phyloP scores from a whole-genome alignment of 805 yeast species.

The Hanseniaspora taiwanica region DNA sequence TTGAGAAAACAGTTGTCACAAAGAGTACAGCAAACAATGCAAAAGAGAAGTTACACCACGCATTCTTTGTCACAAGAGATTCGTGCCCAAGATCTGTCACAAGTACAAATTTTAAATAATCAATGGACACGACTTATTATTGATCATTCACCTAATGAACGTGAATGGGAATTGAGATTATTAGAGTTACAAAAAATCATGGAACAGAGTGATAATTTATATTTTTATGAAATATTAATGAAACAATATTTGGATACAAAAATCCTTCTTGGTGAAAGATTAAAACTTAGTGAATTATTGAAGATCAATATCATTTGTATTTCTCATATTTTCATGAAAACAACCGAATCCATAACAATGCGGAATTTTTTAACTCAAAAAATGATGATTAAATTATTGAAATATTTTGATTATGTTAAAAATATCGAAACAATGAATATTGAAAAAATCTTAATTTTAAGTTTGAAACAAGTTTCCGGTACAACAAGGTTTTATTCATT shows the following conservation, averaged over 20 bases:
- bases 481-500: background rate
- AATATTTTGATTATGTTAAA: background rate
- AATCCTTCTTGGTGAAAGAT: background rate
- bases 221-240: background rate
- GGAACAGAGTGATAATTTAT: background rate
- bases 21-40: constrained; percentile 4
- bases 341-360: background rate
- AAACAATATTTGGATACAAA: background rate
- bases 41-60: constrained; percentile 18
- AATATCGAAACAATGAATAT: background rate
- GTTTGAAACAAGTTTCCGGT: background rate
- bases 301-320: background rate
- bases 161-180: background rate
- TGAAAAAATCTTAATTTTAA: background rate
- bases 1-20: constrained; percentile 15
- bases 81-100: too few species aligned
- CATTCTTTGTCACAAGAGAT: too few species aligned
- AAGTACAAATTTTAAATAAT: too few species aligned
- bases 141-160: background rate
- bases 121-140: too few species aligned
- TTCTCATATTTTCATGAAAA: background rate
- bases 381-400: background rate
- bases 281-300: background rate
- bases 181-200: background rate
- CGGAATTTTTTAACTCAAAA: background rate